Base-by-base conservation (phyloP, 768 basidiomycete genomes). In the Lactarius pseudohatsudake region DNA sequence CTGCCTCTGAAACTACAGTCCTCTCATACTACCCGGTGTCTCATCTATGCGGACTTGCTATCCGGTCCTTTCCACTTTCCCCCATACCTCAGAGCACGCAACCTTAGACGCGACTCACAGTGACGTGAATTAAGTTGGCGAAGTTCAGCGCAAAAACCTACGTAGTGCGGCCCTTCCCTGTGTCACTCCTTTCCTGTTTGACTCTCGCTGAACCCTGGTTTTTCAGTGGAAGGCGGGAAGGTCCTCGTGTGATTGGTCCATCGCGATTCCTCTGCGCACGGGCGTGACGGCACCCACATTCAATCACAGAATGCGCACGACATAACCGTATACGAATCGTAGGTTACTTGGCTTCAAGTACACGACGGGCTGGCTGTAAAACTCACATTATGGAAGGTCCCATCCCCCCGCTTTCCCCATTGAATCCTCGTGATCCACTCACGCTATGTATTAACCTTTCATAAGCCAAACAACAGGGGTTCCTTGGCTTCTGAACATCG, bases 331-430 rank as follows among this genome's bases (percentile, higher is more conserved):
- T 30, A 5, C 30, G 30, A 30, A 16, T 76, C 80, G 18, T 11
- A 66, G 86, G 18, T 20, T 9, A 11, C 75, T 87, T 47, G 84
- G 86, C 65, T 61, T 87, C 28, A 58, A 72, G 43, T 86, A 88
- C 72, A 88, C 87, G 0, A 72, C 76, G 62, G 86, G 86, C 38
- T 82, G 64, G 82, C 18, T 85, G 85, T 4, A 85, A 86, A 69
- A 82, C 85, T 36, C 85, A 86, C 73, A 81, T 86, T 63, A 80
- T 86, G 26, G 86, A 87, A 75, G 84, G 84, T 81, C 45, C 22
- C 15, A 34, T 9, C 20, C 32, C 32, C 22, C 11, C 4, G 13
- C 13, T 28, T 18, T 15, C 36, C 28, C 13, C 47, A 58, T 26
- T 0, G 30, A 43, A 22, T 28, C 30, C 50, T 22, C 13, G 22